phyloP scores from a whole-genome alignment of 2,329 filamentous ascomycete species.

The Fusarium begoniae region DNA sequence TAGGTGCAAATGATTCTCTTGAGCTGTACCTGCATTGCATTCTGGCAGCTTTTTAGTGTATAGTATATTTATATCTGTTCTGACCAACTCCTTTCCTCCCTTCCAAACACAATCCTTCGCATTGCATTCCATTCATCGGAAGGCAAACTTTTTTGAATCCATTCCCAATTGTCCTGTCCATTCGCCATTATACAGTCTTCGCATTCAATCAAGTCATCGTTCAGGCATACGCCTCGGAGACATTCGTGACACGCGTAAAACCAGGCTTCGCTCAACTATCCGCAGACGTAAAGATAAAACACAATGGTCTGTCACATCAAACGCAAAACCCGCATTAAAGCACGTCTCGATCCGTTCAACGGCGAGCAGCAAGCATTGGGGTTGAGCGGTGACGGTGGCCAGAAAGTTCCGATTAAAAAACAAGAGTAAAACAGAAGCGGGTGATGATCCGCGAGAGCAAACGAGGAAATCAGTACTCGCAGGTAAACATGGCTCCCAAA shows the following conservation, averaged over 20 bases:
- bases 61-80: slow-evolving; percentile 43
- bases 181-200: slow-evolving; percentile 36
- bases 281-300: background rate
- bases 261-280: slow-evolving; percentile 24
- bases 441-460: slow-evolving; percentile 10
- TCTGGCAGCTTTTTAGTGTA: slow-evolving; percentile 41
- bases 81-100: slow-evolving; percentile 24
- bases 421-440: slow-evolving; percentile 22
- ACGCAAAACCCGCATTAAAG: slow-evolving; percentile 25
- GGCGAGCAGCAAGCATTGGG: slow-evolving; percentile 28
- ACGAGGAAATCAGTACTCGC: slow-evolving; percentile 11
- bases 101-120: slow-evolving; percentile 16
- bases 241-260: slow-evolving; percentile 34
- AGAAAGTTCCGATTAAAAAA: slow-evolving; percentile 32
- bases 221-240: slow-evolving; percentile 21
- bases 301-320: slow-evolving; percentile 17
- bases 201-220: slow-evolving; percentile 33
- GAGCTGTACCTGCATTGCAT: slow-evolving; percentile 41
- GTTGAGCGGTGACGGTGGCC: slow-evolving; percentile 20
- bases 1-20: slow-evolving; percentile 34
- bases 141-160: slow-evolving; percentile 34
- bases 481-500: slow-evolving; percentile 33
- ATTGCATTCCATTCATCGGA: slow-evolving; percentile 30
- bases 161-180: slow-evolving; percentile 1
- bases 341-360: slow-evolving; percentile 40